Base-by-base conservation (phyloP, 1,139 yeast genomes). In the Debaryomycetaceae sp. region DNA sequence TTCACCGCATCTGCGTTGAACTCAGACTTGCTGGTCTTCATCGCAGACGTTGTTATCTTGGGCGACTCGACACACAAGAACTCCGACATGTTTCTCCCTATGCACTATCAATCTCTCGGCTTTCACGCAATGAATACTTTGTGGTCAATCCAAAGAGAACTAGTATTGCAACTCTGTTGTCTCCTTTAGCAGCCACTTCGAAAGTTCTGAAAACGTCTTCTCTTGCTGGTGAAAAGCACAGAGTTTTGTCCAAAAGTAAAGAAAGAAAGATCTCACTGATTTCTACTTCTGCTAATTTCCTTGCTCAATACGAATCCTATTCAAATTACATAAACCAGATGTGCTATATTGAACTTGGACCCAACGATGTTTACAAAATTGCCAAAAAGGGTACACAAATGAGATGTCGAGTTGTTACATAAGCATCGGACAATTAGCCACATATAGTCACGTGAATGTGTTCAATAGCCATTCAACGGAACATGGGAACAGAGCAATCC, bases 1-100 rank as follows among this genome's bases (percentile, higher is more conserved):
- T 43, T 43, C 6, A 40, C 31, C 14, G 13, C 38, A 8, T 43
- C 49, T 11, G 35, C 17, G 7, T 38, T 39, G 31, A 27, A 27
- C 31, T 27, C 31, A 27, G 31, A 11, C 31, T 27, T 27, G 31
- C 31, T 27, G 31, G 11, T 27, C 34, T 42, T 46, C 9, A 33
- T 35, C 5, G 49, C 45, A 6, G 49, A 46, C 13, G 29, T 27
- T 7, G 33, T 40, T 23, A 33, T 35, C 14, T 40, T 24, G 20
- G 50, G 44, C 23, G 49, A 40, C 9, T 48, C 51, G 33, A 46
- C 43, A 42, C 38, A 46, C 31, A 46, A 24, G 22, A 46, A 42
- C 37, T 39, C 45, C 14, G 49, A 40, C 51, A 43, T 11, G 20
- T 24, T 27, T 27, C 31, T 27, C 31, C 31, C 31, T 27, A 7